Evolutionary conservation across 371 early-diverging fungal genomes (phyloP), one percentile per base, ranked within the genome.

Genomic region (Apophysomyces variabilis): DNA sequence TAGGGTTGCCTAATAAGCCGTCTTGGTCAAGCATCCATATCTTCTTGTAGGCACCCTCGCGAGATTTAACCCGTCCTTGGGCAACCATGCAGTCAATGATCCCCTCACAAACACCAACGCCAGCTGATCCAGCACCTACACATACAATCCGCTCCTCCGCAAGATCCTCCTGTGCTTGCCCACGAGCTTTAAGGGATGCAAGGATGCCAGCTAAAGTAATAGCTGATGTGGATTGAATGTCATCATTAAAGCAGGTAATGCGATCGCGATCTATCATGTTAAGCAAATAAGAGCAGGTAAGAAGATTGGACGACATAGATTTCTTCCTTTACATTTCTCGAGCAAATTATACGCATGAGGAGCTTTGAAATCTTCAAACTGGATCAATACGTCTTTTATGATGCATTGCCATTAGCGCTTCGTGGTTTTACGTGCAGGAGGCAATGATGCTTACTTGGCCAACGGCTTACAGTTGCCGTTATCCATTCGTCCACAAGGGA

Each of bases 41-140:
- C 12, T 72, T 74, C 21, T 76, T 72, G 64, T 85, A 84, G 5
- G 86, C 87, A 39, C 86, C 89, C 68, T 86, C 80, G 36, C 86
- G 83, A 18, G 80, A 73, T 41, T 79, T 79, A 39, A 84, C 86
- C 5, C 63, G 68, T 38, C 87, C 86, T 58, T 87, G 87, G 45
- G 80, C 82, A 4, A 87, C 85, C 85, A 88, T 87, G 57, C 83
- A 80, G 69, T 87, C 87, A 56, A 86, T 67, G 56, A 86, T 88
- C 45, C 87, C 87, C 69, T 88, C 88, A 66, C 88, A 87, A 4
- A 89, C 87, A 75, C 90, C 90, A 7, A 89, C 87, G 59, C 89
- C 90, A 13, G 90, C 88, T 38, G 85, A 83, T 2, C 90, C 90
- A 11, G 90, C 88, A 16, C 90, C 90, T 26, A 88, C 85, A 66